phyloP scores from a whole-genome alignment of 495 filamentous ascomycete genomes.

The Cenococcum geophilum region DNA sequence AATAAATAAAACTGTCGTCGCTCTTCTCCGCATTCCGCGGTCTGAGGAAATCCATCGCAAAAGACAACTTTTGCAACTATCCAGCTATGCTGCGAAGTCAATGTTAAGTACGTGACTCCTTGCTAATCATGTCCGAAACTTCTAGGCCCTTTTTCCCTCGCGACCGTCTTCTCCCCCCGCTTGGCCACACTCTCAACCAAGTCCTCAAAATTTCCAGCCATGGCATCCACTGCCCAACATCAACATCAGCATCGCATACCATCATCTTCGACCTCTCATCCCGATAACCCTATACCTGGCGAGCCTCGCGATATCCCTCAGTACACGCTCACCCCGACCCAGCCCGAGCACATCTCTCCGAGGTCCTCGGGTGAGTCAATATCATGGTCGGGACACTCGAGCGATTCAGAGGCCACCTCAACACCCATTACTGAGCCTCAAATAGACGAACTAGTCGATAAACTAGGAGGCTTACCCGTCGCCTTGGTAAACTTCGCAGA shows the following conservation, averaged over 20 bases:
- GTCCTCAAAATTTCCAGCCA: constrained; percentile 1
- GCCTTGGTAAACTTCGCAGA: constrained; percentile 32
- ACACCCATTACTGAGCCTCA: constrained; percentile 51
- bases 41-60: constrained; percentile 5
- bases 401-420: constrained; percentile 46
- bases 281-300: constrained; percentile 52
- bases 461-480: constrained; percentile 35
- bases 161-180: constrained; percentile 6
- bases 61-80: background rate
- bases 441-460: constrained; percentile 44
- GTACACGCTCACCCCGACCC: constrained; percentile 33
- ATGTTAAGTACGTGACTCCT: constrained; percentile 1
- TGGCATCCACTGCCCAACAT: background rate
- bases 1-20: constrained; percentile 11
- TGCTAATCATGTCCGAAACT: constrained; percentile 27
- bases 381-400: constrained; percentile 39
- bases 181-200: constrained; percentile 6
- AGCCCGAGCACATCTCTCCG: constrained; percentile 30
- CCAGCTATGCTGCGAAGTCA: background rate
- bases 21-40: constrained; percentile 22
- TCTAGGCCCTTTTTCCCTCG: constrained; percentile 18
- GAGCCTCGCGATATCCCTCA: constrained; percentile 45
- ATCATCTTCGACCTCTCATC: constrained; percentile 40
- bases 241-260: constrained; percentile 13
- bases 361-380: constrained; percentile 43